These are phyloP conservation scores for Galerina marginata DNA, from an alignment of 768 basidiomycete species.

Conservation along the genomic window DNA sequence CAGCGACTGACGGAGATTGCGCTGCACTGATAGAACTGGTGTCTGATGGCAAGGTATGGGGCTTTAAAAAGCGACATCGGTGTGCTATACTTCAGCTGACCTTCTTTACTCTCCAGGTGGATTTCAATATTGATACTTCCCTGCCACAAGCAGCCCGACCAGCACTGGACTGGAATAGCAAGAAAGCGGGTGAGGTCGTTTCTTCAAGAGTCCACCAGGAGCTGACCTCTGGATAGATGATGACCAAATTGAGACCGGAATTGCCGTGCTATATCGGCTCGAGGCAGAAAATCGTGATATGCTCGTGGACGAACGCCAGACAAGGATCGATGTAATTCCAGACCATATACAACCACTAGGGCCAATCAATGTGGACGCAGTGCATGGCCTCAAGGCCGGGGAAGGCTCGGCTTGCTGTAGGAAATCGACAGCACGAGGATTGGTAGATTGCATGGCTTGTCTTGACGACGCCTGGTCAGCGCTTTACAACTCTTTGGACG, in stretches of 20 bases:
- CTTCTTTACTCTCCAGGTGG: constrained; percentile 50
- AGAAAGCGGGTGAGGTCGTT: constrained; percentile 72
- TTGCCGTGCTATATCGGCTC: constrained; percentile 49
- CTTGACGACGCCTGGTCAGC: constrained; percentile 46
- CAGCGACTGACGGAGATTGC: constrained; percentile 81
- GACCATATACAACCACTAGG: neutral
- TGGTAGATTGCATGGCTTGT: constrained; percentile 52
- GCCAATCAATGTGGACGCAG: constrained; percentile 14
- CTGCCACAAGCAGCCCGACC: constrained; percentile 60
- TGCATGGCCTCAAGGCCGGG: constrained; percentile 50
- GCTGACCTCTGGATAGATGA: constrained; percentile 57
- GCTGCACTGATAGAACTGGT: constrained; percentile 79
- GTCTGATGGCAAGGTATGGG: constrained; percentile 75
- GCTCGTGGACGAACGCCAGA: constrained; percentile 30
- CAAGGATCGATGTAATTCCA: constrained; percentile 12
- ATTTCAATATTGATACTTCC: constrained; percentile 73
- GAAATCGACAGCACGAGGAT: constrained; percentile 31
- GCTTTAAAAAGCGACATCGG: neutral
- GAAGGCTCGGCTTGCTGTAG: constrained; percentile 57
- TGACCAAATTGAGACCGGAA: constrained; percentile 78
- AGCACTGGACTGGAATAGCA: constrained; percentile 83
- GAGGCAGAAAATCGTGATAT: constrained; percentile 12
- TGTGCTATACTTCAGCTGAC: neutral
- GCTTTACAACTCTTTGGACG: constrained; percentile 32
- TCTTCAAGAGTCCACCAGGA: neutral